Base-by-base conservation (phyloP, 1,284 basidiomycete genomes). In the Ganoderma leucocontextum region DNA sequence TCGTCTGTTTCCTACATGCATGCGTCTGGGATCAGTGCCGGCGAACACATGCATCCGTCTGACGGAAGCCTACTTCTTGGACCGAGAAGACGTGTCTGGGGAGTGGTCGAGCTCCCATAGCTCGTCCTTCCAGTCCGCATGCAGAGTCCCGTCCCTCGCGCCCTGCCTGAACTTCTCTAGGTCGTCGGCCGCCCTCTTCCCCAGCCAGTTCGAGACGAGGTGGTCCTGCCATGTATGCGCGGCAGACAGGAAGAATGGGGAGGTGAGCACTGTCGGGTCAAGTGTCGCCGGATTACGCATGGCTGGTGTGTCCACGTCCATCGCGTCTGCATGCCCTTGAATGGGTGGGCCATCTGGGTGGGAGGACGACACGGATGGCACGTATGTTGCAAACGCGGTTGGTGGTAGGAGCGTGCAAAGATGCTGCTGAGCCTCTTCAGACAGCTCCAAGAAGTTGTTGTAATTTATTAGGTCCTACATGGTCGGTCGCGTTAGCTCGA, bases 61-160 rank as follows among this genome's bases (percentile, higher is more conserved):
- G 25, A 49, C 6, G 17, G 13, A 55, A 35, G 5, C 59, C 9
- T 22, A 59, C 62, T 55, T 63, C 52, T 71, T 60, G 4, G 62
- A 55, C 47, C 72, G 63, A 25, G 63, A 71, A 42, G 70, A 49
- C 55, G 35, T 19, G 35, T 17, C 57, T 60, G 60, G 12, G 12
- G 49, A 58, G 71, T 86, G 83, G 9, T 85, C 82, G 25, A 75
- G 77, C 66, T 84, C 83, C 88, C 88, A 90, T 29, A 81, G 82
- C 58, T 89, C 86, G 74, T 90, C 88, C 74, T 90, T 90, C 87
- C 87, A 89, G 29, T 86, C 81, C 12, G 84, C 87, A 59, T 86
- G 82, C 60, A 87, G 63, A 9, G 78, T 82, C 0, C 87, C 87
- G 29, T 80, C 75, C 2, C 73, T 71, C 29, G 87, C 79, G 15